Percentiles rank a stretch among this genome's conserved stretches.
Evolutionary conservation across 495 filamentous ascomycete genomes (phyloP).

Genomic region (Penicillium antarcticum): DNA sequence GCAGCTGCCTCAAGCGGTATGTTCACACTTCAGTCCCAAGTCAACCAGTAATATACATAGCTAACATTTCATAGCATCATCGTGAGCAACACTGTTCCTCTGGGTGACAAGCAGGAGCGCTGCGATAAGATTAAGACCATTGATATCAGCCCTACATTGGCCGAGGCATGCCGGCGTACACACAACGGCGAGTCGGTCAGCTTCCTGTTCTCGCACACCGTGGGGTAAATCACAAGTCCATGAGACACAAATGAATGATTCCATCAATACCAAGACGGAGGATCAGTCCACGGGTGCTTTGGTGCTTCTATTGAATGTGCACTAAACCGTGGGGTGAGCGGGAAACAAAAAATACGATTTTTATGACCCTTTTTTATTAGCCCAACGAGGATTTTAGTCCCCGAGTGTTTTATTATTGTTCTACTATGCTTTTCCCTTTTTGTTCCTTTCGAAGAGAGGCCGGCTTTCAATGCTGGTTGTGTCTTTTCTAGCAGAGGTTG

Average conservation of each 20-base stretch:
- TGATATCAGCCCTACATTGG: slow-evolving; percentile 85
- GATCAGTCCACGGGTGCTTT: slow-evolving; percentile 1
- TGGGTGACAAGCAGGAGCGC: slow-evolving; percentile 66
- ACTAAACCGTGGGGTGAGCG: slow-evolving; percentile 3
- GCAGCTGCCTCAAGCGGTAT: slow-evolving; percentile 56
- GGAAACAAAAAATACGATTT: slow-evolving; percentile 29
- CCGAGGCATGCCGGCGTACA: slow-evolving; percentile 71
- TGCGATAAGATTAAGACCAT: slow-evolving; percentile 85
- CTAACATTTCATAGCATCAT: slow-evolving; percentile 57
- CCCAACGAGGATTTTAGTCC: slow-evolving; percentile 4
- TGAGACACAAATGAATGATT: slow-evolving; percentile 26
- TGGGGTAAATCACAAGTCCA: slow-evolving; percentile 11
- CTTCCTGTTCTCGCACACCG: slow-evolving; percentile 90
- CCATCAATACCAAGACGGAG: not conserved
- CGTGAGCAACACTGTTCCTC: slow-evolving; percentile 96
- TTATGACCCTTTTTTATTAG: slow-evolving; percentile 24
- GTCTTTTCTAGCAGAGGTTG: slow-evolving; percentile 1
- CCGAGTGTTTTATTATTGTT: slow-evolving; percentile 8
- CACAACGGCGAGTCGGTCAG: slow-evolving; percentile 94
- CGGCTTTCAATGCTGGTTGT: not conserved
- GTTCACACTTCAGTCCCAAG: not conserved
- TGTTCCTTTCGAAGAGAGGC: not conserved
- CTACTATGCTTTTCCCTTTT: not conserved
- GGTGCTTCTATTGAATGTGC: not conserved
- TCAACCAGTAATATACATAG: not conserved